phyloP scores from a whole-genome alignment of 164 flowering plant species.

The Annona cherimola region DNA sequence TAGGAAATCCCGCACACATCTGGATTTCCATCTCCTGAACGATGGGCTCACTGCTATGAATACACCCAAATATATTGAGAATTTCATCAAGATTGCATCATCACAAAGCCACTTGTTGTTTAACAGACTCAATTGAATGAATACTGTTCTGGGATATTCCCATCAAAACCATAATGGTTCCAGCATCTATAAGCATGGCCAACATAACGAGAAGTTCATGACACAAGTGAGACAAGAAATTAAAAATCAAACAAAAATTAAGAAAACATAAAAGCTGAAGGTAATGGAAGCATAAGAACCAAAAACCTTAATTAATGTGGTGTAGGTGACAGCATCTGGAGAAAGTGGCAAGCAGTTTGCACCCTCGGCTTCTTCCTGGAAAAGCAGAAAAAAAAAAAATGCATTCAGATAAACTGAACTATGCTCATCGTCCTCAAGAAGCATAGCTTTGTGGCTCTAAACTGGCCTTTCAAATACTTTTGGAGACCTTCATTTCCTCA shows the following conservation, averaged over 20 bases:
- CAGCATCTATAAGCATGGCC: not conserved
- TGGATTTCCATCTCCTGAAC: not conserved
- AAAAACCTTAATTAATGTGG: slow-evolving; percentile 58
- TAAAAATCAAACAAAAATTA: too few species aligned
- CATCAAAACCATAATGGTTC: too few species aligned
- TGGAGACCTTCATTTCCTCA: slow-evolving; percentile 70
- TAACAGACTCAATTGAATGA: not conserved
- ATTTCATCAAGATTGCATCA: not conserved
- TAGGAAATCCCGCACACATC: not conserved
- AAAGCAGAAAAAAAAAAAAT: slow-evolving; percentile 6
- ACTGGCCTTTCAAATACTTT: slow-evolving; percentile 44
- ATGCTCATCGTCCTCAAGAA: slow-evolving; percentile 4
- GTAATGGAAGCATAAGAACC: not conserved
- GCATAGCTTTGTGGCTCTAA: slow-evolving; percentile 29
- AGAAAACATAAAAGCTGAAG: not conserved
- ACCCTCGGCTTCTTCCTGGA: slow-evolving; percentile 48
- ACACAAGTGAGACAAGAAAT: not conserved
- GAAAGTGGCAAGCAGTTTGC: slow-evolving; percentile 22
- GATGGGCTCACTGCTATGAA: not conserved
- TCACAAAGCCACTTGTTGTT: not conserved
- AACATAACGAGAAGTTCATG: not conserved
- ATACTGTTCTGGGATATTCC: too few species aligned
- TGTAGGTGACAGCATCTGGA: slow-evolving; percentile 64
- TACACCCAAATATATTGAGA: not conserved
- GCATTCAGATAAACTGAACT: slow-evolving; percentile 10